Evolutionary conservation across 2,329 filamentous ascomycete species (phyloP).

Genomic region (Talaromyces marneffei): DNA sequence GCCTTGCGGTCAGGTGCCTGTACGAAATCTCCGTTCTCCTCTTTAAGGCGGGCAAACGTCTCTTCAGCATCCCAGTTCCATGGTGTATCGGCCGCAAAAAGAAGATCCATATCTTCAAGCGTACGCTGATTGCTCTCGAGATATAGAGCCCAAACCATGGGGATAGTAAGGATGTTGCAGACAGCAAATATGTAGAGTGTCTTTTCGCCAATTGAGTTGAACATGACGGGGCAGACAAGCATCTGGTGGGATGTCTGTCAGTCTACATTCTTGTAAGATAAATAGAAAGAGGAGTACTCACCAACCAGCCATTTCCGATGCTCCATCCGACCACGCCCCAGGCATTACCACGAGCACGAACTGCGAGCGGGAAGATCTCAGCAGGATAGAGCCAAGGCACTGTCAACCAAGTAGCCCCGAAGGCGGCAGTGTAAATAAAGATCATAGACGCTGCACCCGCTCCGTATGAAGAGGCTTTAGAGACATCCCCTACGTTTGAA

Average conservation of each 20-base stretch:
- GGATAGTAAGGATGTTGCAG: constrained; percentile 59
- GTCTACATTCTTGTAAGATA: not conserved
- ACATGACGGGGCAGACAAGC: constrained; percentile 56
- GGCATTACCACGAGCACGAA: constrained; percentile 68
- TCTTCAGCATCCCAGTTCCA: constrained; percentile 68
- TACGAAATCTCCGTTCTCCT: constrained; percentile 51
- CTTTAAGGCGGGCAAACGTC: constrained; percentile 58
- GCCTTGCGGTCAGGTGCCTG: constrained; percentile 33
- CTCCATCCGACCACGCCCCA: constrained; percentile 72
- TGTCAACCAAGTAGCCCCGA: constrained; percentile 55
- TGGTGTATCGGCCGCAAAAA: constrained; percentile 61
- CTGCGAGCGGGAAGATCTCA: constrained; percentile 66
- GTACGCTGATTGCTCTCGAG: constrained; percentile 70
- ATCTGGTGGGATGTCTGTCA: constrained; percentile 26
- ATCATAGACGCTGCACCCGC: constrained; percentile 65
- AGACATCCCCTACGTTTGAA: constrained; percentile 41
- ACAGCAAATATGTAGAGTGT: constrained; percentile 69
- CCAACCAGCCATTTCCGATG: constrained; percentile 65
- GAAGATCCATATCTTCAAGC: constrained; percentile 67
- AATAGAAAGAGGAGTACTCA: constrained; percentile 25
- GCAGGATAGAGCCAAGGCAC: constrained; percentile 62
- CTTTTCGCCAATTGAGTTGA: constrained; percentile 60
- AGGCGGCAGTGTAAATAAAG: constrained; percentile 61
- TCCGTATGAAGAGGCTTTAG: constrained; percentile 49
- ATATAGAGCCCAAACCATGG: constrained; percentile 67